phyloP scores from a whole-genome alignment of 805 yeast genomes.

The Saccharomycopsis fermentans region DNA sequence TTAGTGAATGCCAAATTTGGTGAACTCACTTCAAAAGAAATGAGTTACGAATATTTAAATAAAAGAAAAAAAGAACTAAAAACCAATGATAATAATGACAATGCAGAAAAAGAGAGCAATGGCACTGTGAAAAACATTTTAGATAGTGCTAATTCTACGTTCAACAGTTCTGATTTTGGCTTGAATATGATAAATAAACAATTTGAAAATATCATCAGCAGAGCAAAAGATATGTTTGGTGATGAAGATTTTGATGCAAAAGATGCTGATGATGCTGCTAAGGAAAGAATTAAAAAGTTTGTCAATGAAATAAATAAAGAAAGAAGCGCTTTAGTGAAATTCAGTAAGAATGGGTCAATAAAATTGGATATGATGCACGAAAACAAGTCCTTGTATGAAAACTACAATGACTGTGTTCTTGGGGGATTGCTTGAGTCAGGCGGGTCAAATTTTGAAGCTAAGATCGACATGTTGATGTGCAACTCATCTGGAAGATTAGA shows the following conservation, averaged over 20 bases:
- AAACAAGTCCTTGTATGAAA: not conserved
- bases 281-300: not conserved
- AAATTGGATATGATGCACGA: not conserved
- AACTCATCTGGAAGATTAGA: slow-evolving; percentile 77
- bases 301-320: not conserved
- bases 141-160: not conserved
- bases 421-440: not conserved
- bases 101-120: not conserved
- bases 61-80: not conserved
- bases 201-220: slow-evolving; percentile 1
- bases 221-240: not conserved
- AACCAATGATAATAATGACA: not conserved
- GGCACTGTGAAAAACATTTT: not conserved
- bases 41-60: slow-evolving; percentile 36
- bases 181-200: slow-evolving; percentile 6
- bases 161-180: slow-evolving; percentile 4
- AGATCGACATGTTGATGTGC: slow-evolving; percentile 32
- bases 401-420: not conserved
- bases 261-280: slow-evolving; percentile 6
- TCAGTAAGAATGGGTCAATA: not conserved
- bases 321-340: not conserved
- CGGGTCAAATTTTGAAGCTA: slow-evolving; percentile 23
- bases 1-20: slow-evolving; percentile 44
- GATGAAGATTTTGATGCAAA: slow-evolving; percentile 1
- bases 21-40: slow-evolving; percentile 40